Percentiles rank a stretch among this genome's conserved stretches.
Conservation (phyloP, 345 rosid species). For the Raphanus sativus region DNA sequence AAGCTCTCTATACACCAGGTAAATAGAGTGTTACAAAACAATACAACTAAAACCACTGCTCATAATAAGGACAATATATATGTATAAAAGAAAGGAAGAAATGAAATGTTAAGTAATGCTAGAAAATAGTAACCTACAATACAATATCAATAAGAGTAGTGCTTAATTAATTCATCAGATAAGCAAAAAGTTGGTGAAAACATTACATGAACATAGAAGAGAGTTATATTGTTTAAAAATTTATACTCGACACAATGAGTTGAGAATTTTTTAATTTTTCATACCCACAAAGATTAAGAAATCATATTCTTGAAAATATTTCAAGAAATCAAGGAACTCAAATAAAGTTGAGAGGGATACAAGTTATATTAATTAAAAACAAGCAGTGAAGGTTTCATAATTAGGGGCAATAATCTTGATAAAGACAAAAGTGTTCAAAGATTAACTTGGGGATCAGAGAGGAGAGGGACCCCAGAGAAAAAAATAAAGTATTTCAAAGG, state of each 20-base stretch:
- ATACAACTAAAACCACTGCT: slow-evolving; percentile 1
- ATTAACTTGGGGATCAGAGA: slow-evolving; percentile 42
- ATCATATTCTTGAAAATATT: neutral
- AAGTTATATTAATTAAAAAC: neutral
- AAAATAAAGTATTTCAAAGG: slow-evolving; percentile 7
- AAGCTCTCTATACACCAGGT: slow-evolving; percentile 4
- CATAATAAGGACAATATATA: neutral
- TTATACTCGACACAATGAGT: neutral
- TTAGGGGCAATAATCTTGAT: slow-evolving; percentile 37
- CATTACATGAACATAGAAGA: neutral
- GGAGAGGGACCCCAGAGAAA: slow-evolving; percentile 30
- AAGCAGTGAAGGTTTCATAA: slow-evolving; percentile 25
- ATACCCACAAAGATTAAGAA: slow-evolving; percentile 3
- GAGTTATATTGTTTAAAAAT: neutral
- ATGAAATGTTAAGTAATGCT: slow-evolving; percentile 8
- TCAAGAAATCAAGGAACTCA: slow-evolving; percentile 38
- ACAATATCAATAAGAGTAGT: neutral
- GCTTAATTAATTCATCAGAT: slow-evolving; percentile 1
- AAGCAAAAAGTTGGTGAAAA: slow-evolving; percentile 8
- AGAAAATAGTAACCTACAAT: slow-evolving; percentile 1
- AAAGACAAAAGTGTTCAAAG: slow-evolving; percentile 41
- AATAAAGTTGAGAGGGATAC: slow-evolving; percentile 4
- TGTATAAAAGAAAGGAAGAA: neutral
- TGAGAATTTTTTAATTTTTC: neutral
- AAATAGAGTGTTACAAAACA: slow-evolving; percentile 15